A percentile compares a stretch with the other conserved stretches of the same genome.
These are phyloP conservation scores for Diaporthe citri DNA, from an alignment of 2,329 filamentous ascomycete species.

Conservation along the genomic window DNA sequence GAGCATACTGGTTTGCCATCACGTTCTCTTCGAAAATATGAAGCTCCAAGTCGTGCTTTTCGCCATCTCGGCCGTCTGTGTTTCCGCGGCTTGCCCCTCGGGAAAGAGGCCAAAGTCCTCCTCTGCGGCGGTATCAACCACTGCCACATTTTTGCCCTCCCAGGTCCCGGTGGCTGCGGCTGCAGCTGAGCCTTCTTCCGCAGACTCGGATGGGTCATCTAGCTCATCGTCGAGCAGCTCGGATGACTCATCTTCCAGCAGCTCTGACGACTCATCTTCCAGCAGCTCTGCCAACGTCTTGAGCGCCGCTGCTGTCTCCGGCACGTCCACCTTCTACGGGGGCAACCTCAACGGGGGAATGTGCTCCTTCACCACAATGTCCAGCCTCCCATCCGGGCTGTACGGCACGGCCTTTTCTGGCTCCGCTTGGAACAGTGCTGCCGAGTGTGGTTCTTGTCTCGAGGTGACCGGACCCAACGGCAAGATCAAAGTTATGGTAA, in stretches of 20 bases:
- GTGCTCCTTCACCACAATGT: slow-evolving; percentile 73
- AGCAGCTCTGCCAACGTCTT: background rate
- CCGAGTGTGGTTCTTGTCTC: slow-evolving; percentile 73
- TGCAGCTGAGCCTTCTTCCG: background rate
- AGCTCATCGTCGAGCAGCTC: slow-evolving; percentile 3
- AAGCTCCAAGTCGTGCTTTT: slow-evolving; percentile 35
- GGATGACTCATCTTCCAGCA: slow-evolving; percentile 1
- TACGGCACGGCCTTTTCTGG: slow-evolving; percentile 73
- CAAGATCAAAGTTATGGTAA: slow-evolving; percentile 75
- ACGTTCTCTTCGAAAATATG: slow-evolving; percentile 26
- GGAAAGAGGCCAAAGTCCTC: slow-evolving; percentile 24
- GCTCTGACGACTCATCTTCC: slow-evolving; percentile 2
- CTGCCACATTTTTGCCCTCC: background rate
- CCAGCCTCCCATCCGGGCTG: slow-evolving; percentile 67
- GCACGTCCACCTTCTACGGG: slow-evolving; percentile 65
- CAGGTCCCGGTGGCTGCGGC: background rate
- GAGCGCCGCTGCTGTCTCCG: slow-evolving; percentile 45
- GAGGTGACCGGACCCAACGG: slow-evolving; percentile 69
- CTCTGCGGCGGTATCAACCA: background rate
- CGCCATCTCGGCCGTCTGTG: slow-evolving; percentile 31
- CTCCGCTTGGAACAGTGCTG: slow-evolving; percentile 66
- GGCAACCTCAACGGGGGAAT: slow-evolving; percentile 70
- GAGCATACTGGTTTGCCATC: background rate
- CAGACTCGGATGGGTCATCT: slow-evolving; percentile 5
- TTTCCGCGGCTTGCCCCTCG: slow-evolving; percentile 25